Evolutionary conservation across 2,329 filamentous ascomycete genomes (phyloP).

Genomic region (Epichloe typhina): DNA sequence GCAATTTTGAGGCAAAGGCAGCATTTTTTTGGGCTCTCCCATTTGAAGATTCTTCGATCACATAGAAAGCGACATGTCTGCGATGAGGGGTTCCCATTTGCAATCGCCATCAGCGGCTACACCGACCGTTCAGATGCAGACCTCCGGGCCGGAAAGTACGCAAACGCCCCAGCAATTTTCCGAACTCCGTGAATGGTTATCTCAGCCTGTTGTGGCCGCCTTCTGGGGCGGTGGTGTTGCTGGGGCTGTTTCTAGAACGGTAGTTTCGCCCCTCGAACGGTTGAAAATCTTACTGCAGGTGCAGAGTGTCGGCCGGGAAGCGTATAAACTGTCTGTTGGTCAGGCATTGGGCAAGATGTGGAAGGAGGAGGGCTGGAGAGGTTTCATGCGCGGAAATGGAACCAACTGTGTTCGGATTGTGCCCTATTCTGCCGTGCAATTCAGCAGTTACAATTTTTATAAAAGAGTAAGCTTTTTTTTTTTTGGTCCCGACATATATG

Average conservation of each 20-base stretch:
- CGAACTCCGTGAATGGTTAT: conserved; percentile 40
- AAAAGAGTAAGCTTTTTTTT: conserved; percentile 52
- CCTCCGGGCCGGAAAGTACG: conserved; percentile 15
- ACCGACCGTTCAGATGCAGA: conserved; percentile 9
- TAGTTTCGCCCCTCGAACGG: conserved; percentile 89
- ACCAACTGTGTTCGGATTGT: conserved; percentile 98
- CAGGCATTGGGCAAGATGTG: conserved; percentile 92
- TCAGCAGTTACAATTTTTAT: conserved; percentile 96
- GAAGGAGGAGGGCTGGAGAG: conserved; percentile 89
- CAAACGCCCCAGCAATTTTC: conserved; percentile 10
- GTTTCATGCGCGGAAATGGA: conserved; percentile 95
- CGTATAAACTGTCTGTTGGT: conserved; percentile 85
- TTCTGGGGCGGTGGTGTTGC: conserved; percentile 92
- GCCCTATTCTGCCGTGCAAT: conserved; percentile 95
- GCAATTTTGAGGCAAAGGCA: not conserved
- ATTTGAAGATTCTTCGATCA: not conserved
- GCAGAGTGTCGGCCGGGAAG: conserved; percentile 77
- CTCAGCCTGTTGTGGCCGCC: conserved; percentile 77
- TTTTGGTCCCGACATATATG: not conserved
- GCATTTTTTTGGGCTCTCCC: not conserved
- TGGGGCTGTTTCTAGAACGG: conserved; percentile 91
- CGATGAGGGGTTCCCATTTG: conserved; percentile 13
- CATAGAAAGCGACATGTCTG: conserved; percentile 16
- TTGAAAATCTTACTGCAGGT: conserved; percentile 97
- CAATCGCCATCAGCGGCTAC: conserved; percentile 5